These are phyloP conservation scores for Mycena chlorophos DNA, from an alignment of 768 basidiomycete species.

Conservation along the genomic window DNA sequence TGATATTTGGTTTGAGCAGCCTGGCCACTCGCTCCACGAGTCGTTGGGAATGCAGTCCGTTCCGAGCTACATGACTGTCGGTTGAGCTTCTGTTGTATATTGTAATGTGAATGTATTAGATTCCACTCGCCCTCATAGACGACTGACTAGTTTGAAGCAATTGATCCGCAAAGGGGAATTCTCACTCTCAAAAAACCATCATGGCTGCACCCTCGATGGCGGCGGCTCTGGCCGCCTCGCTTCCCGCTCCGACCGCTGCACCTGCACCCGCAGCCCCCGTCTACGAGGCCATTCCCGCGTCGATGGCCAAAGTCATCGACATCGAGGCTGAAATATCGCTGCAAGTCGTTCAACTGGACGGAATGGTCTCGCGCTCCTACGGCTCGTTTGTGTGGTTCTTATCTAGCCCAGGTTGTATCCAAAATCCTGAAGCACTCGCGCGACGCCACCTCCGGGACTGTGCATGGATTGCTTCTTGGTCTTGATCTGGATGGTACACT, in stretches of 20 bases:
- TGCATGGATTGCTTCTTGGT: slow-evolving; percentile 84
- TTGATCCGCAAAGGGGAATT: background rate
- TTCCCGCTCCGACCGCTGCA: slow-evolving; percentile 64
- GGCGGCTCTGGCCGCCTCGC: slow-evolving; percentile 83
- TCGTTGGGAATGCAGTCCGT: slow-evolving; percentile 14
- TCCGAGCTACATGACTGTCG: slow-evolving; percentile 4
- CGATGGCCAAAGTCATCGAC: slow-evolving; percentile 91
- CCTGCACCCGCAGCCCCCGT: slow-evolving; percentile 63
- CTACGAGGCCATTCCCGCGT: slow-evolving; percentile 87
- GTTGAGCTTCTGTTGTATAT: background rate
- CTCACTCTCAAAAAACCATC: slow-evolving; percentile 23
- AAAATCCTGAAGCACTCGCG: slow-evolving; percentile 93
- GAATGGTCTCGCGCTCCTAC: slow-evolving; percentile 57
- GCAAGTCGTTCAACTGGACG: slow-evolving; percentile 79
- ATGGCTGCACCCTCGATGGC: slow-evolving; percentile 88
- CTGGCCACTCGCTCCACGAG: slow-evolving; percentile 11
- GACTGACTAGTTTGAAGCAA: too few relatives aligned
- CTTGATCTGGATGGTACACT: slow-evolving; percentile 89
- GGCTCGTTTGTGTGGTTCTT: background rate
- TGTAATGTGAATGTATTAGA: background rate
- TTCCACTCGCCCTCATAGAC: background rate
- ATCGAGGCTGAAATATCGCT: slow-evolving; percentile 88
- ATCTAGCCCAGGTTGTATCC: slow-evolving; percentile 67
- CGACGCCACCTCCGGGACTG: slow-evolving; percentile 70
- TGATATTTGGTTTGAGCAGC: slow-evolving; percentile 4